phyloP scores from a whole-genome alignment of 2,329 filamentous ascomycete genomes.

The Fusarium domesticum region DNA sequence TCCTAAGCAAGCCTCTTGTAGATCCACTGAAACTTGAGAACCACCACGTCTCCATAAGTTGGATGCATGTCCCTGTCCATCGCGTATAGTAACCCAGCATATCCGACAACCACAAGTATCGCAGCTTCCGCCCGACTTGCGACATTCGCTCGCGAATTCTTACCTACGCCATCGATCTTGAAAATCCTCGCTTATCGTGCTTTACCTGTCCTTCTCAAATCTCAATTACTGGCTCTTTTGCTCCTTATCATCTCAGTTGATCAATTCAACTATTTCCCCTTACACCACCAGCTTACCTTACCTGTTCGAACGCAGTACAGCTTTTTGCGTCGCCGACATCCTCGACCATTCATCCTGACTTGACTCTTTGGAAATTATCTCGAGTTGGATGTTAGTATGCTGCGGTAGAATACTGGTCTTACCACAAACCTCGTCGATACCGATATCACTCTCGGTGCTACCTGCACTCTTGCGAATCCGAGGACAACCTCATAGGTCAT shows the following conservation, averaged over 20 bases:
- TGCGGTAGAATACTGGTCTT: slow-evolving; percentile 10
- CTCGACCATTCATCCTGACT: not conserved
- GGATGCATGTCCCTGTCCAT: slow-evolving; percentile 16
- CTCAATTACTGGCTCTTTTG: not conserved
- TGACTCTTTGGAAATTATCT: not conserved
- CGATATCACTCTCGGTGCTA: slow-evolving; percentile 1
- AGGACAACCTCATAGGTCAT: slow-evolving; percentile 29
- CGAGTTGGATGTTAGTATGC: slow-evolving; percentile 11
- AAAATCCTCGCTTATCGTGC: not conserved
- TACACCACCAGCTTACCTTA: not conserved
- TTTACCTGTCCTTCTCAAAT: not conserved
- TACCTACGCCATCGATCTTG: not conserved
- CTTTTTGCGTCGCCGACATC: not conserved
- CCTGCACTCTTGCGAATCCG: not conserved
- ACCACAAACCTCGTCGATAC: slow-evolving; percentile 1
- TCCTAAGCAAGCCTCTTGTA: slow-evolving; percentile 15
- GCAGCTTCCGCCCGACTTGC: slow-evolving; percentile 2
- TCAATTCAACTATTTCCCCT: not conserved
- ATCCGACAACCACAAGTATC: not conserved
- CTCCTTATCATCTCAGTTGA: not conserved
- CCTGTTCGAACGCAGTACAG: too few species aligned
- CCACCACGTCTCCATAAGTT: slow-evolving; percentile 13
- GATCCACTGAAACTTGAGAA: slow-evolving; percentile 22
- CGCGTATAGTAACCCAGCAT: slow-evolving; percentile 6
- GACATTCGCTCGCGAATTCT: not conserved